These are phyloP conservation scores for Athelia psychrophila DNA, from an alignment of 1,284 basidiomycete species.

Conservation along the genomic window DNA sequence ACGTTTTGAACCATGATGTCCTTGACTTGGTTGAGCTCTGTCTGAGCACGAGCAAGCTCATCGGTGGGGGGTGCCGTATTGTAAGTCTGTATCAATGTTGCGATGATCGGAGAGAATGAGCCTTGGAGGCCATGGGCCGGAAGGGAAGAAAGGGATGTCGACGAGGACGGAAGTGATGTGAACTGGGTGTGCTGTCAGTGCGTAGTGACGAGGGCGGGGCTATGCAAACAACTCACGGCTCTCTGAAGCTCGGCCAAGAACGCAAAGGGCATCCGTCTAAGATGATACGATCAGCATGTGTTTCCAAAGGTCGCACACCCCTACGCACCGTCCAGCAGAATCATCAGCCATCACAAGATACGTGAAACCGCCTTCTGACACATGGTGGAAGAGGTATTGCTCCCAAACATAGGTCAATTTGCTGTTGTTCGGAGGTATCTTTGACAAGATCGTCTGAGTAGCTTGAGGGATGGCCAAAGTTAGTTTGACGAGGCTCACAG, in stretches of 20 bases:
- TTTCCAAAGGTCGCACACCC: not conserved
- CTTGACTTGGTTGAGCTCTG: slow-evolving; percentile 91
- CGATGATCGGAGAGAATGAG: slow-evolving; percentile 63
- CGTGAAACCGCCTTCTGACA: slow-evolving; percentile 82
- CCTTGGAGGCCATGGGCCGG: slow-evolving; percentile 70
- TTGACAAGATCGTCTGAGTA: slow-evolving; percentile 88
- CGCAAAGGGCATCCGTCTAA: slow-evolving; percentile 88
- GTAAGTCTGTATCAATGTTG: slow-evolving; percentile 80
- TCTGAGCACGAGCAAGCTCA: slow-evolving; percentile 86
- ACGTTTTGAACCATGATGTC: slow-evolving; percentile 98
- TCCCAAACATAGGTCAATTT: slow-evolving; percentile 97
- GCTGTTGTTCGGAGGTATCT: slow-evolving; percentile 92
- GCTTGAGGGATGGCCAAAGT: slow-evolving; percentile 41
- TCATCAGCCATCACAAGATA: slow-evolving; percentile 96
- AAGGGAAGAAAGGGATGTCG: slow-evolving; percentile 48
- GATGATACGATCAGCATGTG: slow-evolving; percentile 7
- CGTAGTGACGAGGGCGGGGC: slow-evolving; percentile 1
- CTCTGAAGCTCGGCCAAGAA: slow-evolving; percentile 88
- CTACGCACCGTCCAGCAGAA: slow-evolving; percentile 73
- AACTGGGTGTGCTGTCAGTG: slow-evolving; percentile 44
- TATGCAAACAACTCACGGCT: slow-evolving; percentile 38
- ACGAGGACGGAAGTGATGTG: slow-evolving; percentile 51
- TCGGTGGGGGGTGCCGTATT: slow-evolving; percentile 90
- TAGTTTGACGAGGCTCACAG: not conserved
- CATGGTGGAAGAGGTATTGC: slow-evolving; percentile 95